phyloP scores from a whole-genome alignment of 805 yeast species.

The Kodamaea jinghongensis region DNA sequence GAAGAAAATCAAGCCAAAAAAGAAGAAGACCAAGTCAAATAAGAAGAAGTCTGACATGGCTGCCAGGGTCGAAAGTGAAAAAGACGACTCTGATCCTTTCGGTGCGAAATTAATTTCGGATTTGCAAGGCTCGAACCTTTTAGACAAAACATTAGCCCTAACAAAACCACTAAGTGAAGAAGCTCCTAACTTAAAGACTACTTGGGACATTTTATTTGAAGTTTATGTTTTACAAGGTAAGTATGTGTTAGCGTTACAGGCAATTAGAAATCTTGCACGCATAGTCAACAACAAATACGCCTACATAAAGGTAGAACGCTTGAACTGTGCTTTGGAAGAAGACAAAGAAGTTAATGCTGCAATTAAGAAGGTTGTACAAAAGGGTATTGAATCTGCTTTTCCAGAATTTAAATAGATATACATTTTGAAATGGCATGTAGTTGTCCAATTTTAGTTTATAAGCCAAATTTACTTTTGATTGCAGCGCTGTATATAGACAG shows the following conservation, averaged over 20 bases:
- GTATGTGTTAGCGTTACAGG: constrained; percentile 45
- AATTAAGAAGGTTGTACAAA: constrained; percentile 40
- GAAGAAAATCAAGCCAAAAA: constrained; percentile 50
- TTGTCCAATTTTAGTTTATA: constrained; percentile 22
- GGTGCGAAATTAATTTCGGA: constrained; percentile 45
- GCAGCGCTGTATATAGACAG: constrained; percentile 51
- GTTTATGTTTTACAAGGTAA: constrained; percentile 41
- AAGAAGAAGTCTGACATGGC: constrained; percentile 57
- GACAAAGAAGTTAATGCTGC: constrained; percentile 42
- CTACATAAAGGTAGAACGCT: constrained; percentile 9
- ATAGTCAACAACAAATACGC: constrained; percentile 17
- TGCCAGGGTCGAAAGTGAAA: constrained; percentile 41
- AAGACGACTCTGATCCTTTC: constrained; percentile 57
- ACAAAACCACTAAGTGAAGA: constrained; percentile 42
- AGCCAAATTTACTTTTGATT: constrained; percentile 52
- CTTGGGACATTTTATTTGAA: constrained; percentile 45
- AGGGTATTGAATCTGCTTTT: constrained; percentile 33
- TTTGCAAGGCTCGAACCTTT: constrained; percentile 31
- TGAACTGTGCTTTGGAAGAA: constrained; percentile 20
- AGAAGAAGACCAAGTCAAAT: constrained; percentile 46
- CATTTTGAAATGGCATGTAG: not conserved
- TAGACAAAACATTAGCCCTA: constrained; percentile 42
- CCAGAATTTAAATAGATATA: constrained; percentile 21
- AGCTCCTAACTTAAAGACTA: constrained; percentile 36
- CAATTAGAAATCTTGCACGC: constrained; percentile 42